phyloP scores from a whole-genome alignment of 1,139 yeast genomes.

The Saccharomycopsis phalli region DNA sequence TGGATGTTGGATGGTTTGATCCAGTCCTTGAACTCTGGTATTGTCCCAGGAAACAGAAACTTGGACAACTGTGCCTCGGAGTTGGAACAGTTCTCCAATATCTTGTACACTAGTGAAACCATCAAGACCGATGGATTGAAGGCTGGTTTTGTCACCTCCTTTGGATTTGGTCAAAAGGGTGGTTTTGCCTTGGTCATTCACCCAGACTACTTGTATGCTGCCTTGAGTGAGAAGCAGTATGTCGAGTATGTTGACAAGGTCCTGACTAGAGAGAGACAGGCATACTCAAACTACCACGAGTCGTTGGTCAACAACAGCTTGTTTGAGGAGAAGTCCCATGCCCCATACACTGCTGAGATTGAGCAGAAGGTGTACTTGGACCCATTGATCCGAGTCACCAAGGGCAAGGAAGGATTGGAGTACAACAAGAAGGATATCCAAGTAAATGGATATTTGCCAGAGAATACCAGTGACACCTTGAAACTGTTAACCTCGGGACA shows the following conservation, averaged over 20 bases:
- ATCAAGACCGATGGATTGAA: conserved; percentile 94
- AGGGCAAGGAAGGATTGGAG: conserved; percentile 41
- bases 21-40: conserved; percentile 84
- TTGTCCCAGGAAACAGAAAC: conserved; percentile 98
- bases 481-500: conserved; percentile 39
- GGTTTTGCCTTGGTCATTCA: conserved; percentile 89
- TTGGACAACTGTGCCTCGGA: conserved; percentile 90
- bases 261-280: conserved; percentile 71
- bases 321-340: conserved; percentile 87
- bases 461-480: conserved; percentile 37
- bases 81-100: conserved; percentile 76
- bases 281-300: conserved; percentile 94
- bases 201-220: conserved; percentile 87
- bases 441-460: conserved; percentile 27
- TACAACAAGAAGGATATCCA: conserved; percentile 40
- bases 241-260: conserved; percentile 65
- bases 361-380: conserved; percentile 89
- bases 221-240: conserved; percentile 64
- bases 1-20: conserved; percentile 99
- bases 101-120: conserved; percentile 89
- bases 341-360: conserved; percentile 84
- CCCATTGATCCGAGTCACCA: conserved; percentile 80
- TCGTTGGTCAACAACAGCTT: conserved; percentile 86
- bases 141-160: conserved; percentile 94
- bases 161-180: conserved; percentile 99